Evolutionary conservation across 257 asterid genomes (phyloP).

Genomic region (Capsicum rhomboideum): DNA sequence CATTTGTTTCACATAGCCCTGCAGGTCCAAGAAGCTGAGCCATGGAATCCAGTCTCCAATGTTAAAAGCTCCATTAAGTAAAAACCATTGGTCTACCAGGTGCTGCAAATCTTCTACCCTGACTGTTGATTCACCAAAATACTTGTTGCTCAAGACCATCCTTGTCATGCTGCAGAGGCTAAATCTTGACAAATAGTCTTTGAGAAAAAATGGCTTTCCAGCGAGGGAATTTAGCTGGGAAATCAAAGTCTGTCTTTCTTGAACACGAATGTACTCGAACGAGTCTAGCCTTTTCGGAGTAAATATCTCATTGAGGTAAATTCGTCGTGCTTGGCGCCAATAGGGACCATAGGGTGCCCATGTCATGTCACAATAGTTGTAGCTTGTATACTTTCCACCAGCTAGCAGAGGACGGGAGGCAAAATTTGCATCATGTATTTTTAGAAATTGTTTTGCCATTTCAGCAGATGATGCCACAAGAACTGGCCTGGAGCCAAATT

Average conservation of each 20-base stretch:
- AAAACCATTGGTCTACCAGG: slow-evolving; percentile 24
- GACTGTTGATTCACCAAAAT: slow-evolving; percentile 1
- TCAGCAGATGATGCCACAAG: slow-evolving; percentile 34
- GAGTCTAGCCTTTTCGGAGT: slow-evolving; percentile 10
- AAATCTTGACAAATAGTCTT: not conserved
- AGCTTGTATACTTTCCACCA: slow-evolving; percentile 19
- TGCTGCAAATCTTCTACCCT: slow-evolving; percentile 11
- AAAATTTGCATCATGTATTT: slow-evolving; percentile 22
- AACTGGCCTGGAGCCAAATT: slow-evolving; percentile 23
- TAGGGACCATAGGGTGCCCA: slow-evolving; percentile 33
- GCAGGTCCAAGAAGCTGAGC: slow-evolving; percentile 35
- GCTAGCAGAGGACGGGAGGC: slow-evolving; percentile 32
- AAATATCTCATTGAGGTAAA: slow-evolving; percentile 15
- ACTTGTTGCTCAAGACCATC: slow-evolving; percentile 19
- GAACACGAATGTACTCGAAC: slow-evolving; percentile 14
- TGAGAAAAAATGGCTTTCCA: slow-evolving; percentile 24
- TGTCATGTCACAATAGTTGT: slow-evolving; percentile 13
- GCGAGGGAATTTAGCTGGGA: slow-evolving; percentile 1
- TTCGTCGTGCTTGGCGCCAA: slow-evolving; percentile 28
- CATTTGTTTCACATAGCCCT: slow-evolving; percentile 32
- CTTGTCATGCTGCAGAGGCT: slow-evolving; percentile 16
- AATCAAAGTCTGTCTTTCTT: slow-evolving; percentile 13
- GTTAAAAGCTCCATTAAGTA: slow-evolving; percentile 13
- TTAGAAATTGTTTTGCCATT: slow-evolving; percentile 35
- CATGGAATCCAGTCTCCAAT: slow-evolving; percentile 51